These are phyloP conservation scores for Polyporus arcularius DNA, from an alignment of 768 basidiomycete species.

Conservation along the genomic window DNA sequence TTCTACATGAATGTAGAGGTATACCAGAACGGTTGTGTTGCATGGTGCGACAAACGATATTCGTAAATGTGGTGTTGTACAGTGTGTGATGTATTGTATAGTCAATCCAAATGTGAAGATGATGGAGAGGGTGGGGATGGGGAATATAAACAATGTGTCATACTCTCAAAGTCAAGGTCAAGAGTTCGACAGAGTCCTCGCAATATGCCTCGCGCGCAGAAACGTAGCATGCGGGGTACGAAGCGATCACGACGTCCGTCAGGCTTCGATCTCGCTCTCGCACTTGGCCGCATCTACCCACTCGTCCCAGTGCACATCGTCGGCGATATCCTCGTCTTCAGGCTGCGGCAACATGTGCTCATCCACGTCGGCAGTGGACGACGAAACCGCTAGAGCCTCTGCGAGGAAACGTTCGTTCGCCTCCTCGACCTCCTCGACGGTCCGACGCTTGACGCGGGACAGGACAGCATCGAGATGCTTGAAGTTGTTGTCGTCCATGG, in stretches of 20 bases:
- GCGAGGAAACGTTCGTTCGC: conserved; percentile 16
- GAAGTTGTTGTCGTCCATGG: conserved; percentile 77
- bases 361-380: conserved; percentile 10
- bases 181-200: not conserved
- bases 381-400: not conserved
- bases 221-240: too few species aligned
- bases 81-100: conserved; percentile 8
- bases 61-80: conserved; percentile 11
- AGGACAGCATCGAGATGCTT: conserved; percentile 76
- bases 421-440: conserved; percentile 34
- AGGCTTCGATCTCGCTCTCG: not conserved
- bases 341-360: conserved; percentile 12
- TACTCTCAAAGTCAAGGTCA: not conserved
- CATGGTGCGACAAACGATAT: too few species aligned
- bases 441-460: conserved; percentile 54
- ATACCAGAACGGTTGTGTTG: too few species aligned
- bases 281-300: conserved; percentile 24
- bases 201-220: too few species aligned
- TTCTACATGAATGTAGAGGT: too few species aligned
- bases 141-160: not conserved
- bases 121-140: not conserved
- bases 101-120: conserved; percentile 5
- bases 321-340: conserved; percentile 5
- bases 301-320: conserved; percentile 29
- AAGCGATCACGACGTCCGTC: not conserved